Base-by-base conservation (phyloP, 148 eudicot genomes). In the Vaccinium macrocarpon region DNA sequence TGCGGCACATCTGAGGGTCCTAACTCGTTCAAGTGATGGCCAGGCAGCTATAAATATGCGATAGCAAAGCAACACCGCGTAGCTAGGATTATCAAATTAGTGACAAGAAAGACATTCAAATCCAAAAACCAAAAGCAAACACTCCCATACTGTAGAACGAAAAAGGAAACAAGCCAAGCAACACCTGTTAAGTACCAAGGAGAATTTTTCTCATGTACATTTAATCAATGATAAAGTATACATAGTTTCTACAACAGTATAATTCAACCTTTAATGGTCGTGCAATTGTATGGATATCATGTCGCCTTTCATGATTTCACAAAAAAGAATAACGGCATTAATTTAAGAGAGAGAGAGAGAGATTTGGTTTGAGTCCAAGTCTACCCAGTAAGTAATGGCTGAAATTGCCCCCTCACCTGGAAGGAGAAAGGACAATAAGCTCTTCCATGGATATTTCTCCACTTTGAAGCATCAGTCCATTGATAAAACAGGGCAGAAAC, bases 201-300 rank as follows among this genome's bases (percentile, higher is more conserved):
- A 38, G 29, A 46, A 73, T 16, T 50, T 72, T 71, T 38, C 21
- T 19, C n/a, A 70, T 82, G n/a, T 51, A 52, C 42, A 23, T 72
- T 82, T 52, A 82, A 80, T 80, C 70, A 80, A 80, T 80, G 72
- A 38, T 73, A 15, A 57, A 73, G 74, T 72, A 11, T 73, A 82
- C 62, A 82, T 46, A 71, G 51, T 35, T 14, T 82, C 62, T n/a
- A 55, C 84, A 72, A 73, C 51, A 82, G 74, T 82, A 13, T 52
- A 53, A 73, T 82, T 25, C 12, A 71, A 35, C 52, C 48, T 82
- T 21, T 82, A n/a, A 50, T 50, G 83, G 51, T 53, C n/a, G 6
- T 29, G 78, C 50, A 71, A 51, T 53, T 74, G 64, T 71, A 32
- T 29, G 53, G 25, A 59, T 80, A 51, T 82, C 35, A 61, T 10